phyloP scores from a whole-genome alignment of 129 eudicot genomes.

The Logfia minima region DNA sequence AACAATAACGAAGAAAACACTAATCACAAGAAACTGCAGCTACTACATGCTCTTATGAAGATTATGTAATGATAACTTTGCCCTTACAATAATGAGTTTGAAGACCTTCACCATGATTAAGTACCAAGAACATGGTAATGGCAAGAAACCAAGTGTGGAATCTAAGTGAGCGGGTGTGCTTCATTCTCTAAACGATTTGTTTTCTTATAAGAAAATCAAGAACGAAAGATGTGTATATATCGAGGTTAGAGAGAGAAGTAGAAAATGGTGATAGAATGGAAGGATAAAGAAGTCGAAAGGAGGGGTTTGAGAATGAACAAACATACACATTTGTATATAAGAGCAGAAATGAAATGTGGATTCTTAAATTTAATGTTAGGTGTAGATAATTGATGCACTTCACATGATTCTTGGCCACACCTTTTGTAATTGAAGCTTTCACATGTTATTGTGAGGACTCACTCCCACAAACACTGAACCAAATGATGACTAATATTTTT shows the following conservation, averaged over 20 bases:
- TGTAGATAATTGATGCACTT: constrained; percentile 52
- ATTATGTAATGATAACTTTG: neutral
- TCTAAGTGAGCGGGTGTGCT: constrained; percentile 20
- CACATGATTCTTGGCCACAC: constrained; percentile 74
- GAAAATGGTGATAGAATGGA: constrained; percentile 20
- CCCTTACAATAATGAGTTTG: constrained; percentile 41
- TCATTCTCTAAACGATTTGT: constrained; percentile 33
- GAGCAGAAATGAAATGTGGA: neutral
- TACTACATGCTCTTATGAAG: neutral
- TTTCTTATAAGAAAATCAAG: neutral
- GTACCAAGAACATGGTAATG: constrained; percentile 38
- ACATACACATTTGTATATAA: neutral
- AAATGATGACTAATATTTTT: neutral
- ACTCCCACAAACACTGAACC: constrained; percentile 14
- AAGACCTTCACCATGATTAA: constrained; percentile 33
- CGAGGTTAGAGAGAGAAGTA: neutral
- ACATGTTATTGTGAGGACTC: constrained; percentile 41
- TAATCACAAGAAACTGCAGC: neutral
- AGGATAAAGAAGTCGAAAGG: constrained; percentile 2
- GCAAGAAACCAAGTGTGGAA: constrained; percentile 29
- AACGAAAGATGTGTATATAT: neutral
- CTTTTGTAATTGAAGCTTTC: constrained; percentile 42
- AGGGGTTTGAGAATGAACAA: constrained; percentile 4
- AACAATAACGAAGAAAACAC: constrained; percentile 33
- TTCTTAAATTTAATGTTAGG: constrained; percentile 37